Base-by-base conservation (phyloP, 1,284 basidiomycete genomes). In the Sporisorium exsertum region DNA sequence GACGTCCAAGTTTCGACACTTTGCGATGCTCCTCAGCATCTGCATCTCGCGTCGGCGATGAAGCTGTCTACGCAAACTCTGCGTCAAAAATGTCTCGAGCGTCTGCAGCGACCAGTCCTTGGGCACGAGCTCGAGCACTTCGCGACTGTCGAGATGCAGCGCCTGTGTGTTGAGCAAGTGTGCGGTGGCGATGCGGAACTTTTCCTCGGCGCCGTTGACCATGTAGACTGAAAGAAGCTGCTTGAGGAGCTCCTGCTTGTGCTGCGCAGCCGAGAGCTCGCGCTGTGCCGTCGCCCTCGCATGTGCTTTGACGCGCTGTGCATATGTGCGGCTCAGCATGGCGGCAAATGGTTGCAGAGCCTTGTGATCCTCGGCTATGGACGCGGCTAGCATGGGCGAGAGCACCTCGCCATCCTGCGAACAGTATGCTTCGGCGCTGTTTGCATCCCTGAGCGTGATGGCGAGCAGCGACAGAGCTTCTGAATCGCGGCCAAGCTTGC, bases 351-450 rank as follows among this genome's bases (percentile, higher is more conserved):
- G 70, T 16, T 46, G 58, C 22, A 76, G 53, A 24, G 55, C 62
- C 40, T 53, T 45, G 29, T 68, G 53, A 15, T 78, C 76, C 18
- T 69, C 46, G n/a, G 76, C 76, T 6, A 82, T 55, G 16, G 58
- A 61, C 10, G 61, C 45, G 18, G 80, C 76, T 15, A 76, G 56
- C 63, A 75, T 74, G 6, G 78, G 71, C 20, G 75, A 70, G 8
- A 84, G 59, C 29, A 81, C 77, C 24, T 66, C 68, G 18, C 80
- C 78, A 27, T 68, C 72, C 33, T 83, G 75, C 24, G 65, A 63
- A 54, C 81, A 84, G 57, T 82, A 81, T 8, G 73, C 71, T 62
- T 84, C 81, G 7, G 81, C 72, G 18, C 80, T 77, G 55, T 73
- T 77, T 29, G 76, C 72, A 29, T 84, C 82, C 15, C 74, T 52